phyloP scores from a whole-genome alignment of 345 rosid genomes.

The Rhizophora apiculata region DNA sequence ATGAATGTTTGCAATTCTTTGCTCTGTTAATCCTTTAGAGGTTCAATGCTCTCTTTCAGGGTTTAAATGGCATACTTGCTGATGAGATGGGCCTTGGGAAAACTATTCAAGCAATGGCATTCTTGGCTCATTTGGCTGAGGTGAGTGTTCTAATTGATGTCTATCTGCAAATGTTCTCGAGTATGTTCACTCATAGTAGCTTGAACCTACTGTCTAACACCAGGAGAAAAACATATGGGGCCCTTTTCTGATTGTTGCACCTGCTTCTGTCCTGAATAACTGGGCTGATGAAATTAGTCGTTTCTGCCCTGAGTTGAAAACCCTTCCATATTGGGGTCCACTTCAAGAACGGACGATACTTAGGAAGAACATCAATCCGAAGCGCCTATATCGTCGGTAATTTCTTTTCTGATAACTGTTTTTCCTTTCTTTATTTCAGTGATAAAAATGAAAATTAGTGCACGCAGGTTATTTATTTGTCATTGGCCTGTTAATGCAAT shows the following conservation, averaged over 20 bases:
- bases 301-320: conserved; percentile 96
- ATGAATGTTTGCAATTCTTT: neutral
- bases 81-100: conserved; percentile 99
- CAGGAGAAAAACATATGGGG: conserved; percentile 99
- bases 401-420: neutral
- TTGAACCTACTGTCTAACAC: conserved; percentile 17
- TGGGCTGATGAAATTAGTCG: conserved; percentile 99
- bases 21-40: conserved; percentile 7
- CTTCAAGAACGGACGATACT: conserved; percentile 79
- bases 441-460: neutral
- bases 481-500: too few relatives aligned
- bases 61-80: conserved; percentile 99
- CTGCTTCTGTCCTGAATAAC: conserved; percentile 97
- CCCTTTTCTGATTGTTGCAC: conserved; percentile 98
- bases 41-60: conserved; percentile 47
- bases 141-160: conserved; percentile 37
- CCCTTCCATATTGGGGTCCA: conserved; percentile 99
- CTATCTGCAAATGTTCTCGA: conserved; percentile 10
- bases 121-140: conserved; percentile 99
- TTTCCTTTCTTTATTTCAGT: neutral
- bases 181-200: conserved; percentile 12
- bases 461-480: too few relatives aligned
- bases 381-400: conserved; percentile 97
- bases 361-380: conserved; percentile 92
- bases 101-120: conserved; percentile 99